These are phyloP conservation scores for Eleusine coracana DNA, from an alignment of 176 grass and related monocot genomes.

Conservation along the genomic window DNA sequence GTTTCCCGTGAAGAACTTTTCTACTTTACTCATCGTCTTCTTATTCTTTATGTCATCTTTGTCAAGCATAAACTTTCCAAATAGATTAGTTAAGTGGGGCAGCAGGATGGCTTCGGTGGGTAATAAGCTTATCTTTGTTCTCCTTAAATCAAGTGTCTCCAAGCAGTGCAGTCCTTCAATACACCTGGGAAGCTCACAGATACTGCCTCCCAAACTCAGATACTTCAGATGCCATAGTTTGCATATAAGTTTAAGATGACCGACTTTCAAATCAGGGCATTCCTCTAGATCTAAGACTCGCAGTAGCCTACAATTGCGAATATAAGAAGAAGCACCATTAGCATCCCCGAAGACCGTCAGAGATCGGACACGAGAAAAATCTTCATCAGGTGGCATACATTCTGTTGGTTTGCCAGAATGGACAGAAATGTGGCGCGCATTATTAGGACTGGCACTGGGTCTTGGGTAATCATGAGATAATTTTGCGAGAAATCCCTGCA, in stretches of 20 bases:
- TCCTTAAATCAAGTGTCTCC: constrained; percentile 44
- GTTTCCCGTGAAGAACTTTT: constrained; percentile 10
- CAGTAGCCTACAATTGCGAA: constrained; percentile 9
- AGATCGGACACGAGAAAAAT: constrained; percentile 41
- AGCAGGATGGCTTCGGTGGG: neutral
- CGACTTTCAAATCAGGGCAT: constrained; percentile 2
- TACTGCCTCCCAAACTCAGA: constrained; percentile 12
- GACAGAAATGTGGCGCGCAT: constrained; percentile 31
- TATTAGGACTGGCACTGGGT: neutral
- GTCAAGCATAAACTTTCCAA: constrained; percentile 40
- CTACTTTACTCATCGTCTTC: constrained; percentile 14
- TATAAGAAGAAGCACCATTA: constrained; percentile 11
- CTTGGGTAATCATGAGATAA: neutral
- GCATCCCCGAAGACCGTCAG: constrained; percentile 27
- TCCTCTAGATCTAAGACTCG: constrained; percentile 35
- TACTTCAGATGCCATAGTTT: constrained; percentile 34
- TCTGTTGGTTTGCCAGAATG: constrained; percentile 3
- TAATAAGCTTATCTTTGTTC: constrained; percentile 18
- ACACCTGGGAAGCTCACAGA: constrained; percentile 12
- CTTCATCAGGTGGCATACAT: neutral
- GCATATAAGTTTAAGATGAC: constrained; percentile 27
- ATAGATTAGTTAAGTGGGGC: constrained; percentile 38
- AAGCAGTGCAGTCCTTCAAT: constrained; percentile 27
- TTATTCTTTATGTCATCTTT: constrained; percentile 16
- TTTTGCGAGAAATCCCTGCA: neutral